These are phyloP conservation scores for Saccharomyces pastorianus DNA, from an alignment of 1,139 yeast genomes.

Conservation along the genomic window DNA sequence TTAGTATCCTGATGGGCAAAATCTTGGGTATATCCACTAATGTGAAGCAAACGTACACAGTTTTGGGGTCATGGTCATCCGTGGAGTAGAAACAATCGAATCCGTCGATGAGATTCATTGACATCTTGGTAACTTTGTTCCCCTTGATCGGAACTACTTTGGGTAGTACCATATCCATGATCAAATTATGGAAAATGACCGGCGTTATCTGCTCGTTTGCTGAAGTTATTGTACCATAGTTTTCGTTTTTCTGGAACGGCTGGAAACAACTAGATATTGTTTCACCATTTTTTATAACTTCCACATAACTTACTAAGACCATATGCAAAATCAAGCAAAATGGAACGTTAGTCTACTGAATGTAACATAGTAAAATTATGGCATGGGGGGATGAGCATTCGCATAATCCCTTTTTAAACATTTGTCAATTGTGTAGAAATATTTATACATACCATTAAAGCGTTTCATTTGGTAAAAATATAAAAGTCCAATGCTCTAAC, in stretches of 20 bases:
- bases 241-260: conserved; percentile 15
- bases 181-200: conserved; percentile 23
- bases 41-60: conserved; percentile 24
- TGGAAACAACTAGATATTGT: conserved; percentile 20
- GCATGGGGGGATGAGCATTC: neutral
- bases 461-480: conserved; percentile 11
- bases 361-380: neutral
- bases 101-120: conserved; percentile 26
- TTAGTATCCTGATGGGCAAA: conserved; percentile 27
- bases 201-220: conserved; percentile 9
- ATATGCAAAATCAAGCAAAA: neutral
- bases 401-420: neutral
- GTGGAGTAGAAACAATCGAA: conserved; percentile 31
- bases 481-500: neutral
- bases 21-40: conserved; percentile 25
- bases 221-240: conserved; percentile 7
- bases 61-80: conserved; percentile 11
- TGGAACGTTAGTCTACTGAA: neutral
- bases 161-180: conserved; percentile 27
- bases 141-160: conserved; percentile 27
- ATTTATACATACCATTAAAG: conserved; percentile 10
- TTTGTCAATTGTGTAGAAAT: neutral
- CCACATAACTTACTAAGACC: conserved; percentile 22
- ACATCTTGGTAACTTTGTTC: conserved; percentile 30
- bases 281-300: conserved; percentile 18